Evolutionary conservation across 2,329 filamentous ascomycete species (phyloP).

Genomic region (Sarocladiaceae sp.): DNA sequence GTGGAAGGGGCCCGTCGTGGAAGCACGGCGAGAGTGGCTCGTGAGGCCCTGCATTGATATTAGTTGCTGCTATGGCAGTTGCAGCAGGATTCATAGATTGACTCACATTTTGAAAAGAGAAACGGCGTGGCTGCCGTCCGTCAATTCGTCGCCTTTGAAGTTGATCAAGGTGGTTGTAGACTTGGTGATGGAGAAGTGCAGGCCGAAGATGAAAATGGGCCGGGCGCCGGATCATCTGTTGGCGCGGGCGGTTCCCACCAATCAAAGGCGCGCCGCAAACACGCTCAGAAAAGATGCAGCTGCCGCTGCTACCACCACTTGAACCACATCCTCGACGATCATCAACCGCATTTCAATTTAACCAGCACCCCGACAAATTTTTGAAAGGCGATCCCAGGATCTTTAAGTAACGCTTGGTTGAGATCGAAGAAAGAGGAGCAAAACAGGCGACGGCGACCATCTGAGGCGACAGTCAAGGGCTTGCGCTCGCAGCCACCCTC

Average conservation of each 20-base stretch:
- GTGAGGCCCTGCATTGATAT: neutral
- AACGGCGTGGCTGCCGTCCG: neutral
- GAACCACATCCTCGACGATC: too few relatives aligned
- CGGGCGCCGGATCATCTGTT: constrained; percentile 2
- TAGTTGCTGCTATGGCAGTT: too few relatives aligned
- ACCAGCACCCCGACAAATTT: too few relatives aligned
- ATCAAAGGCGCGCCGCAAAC: constrained; percentile 14
- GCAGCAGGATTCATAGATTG: neutral
- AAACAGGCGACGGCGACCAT: too few relatives aligned
- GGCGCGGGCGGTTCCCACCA: constrained; percentile 11
- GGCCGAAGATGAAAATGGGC: constrained; percentile 11
- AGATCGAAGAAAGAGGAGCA: too few relatives aligned
- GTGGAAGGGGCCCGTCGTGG: neutral
- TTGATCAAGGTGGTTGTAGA: neutral
- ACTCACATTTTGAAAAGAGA: neutral
- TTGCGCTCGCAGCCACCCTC: neutral
- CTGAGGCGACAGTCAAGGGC: neutral
- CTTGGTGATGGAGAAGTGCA: neutral
- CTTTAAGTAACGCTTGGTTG: too few relatives aligned
- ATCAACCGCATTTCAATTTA: too few relatives aligned
- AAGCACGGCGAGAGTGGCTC: neutral
- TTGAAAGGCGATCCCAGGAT: too few relatives aligned
- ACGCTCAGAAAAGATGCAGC: constrained; percentile 5
- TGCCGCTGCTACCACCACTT: neutral
- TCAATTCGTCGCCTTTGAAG: neutral